phyloP scores from a whole-genome alignment of 805 yeast species.

The Kuraishia molischiana region DNA sequence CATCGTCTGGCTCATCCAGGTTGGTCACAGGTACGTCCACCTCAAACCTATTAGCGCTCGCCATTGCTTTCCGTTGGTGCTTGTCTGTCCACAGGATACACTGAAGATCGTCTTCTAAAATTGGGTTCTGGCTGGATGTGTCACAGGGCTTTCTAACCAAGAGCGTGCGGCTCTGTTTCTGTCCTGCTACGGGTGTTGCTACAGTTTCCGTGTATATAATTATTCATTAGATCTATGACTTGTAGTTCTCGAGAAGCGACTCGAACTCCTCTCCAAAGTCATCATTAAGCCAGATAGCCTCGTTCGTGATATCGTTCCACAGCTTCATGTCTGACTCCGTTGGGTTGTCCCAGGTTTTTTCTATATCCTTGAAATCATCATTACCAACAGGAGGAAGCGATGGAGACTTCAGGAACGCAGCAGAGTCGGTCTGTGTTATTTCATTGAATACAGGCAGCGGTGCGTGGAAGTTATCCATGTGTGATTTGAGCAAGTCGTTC shows the following conservation, averaged over 20 bases:
- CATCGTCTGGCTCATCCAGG: slow-evolving; percentile 33
- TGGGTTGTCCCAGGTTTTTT: slow-evolving; percentile 20
- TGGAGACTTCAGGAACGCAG: slow-evolving; percentile 11
- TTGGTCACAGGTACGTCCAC: slow-evolving; percentile 49
- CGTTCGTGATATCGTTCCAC: slow-evolving; percentile 73
- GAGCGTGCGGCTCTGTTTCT: too few relatives aligned
- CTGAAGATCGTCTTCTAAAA: too few relatives aligned
- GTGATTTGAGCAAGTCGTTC: slow-evolving; percentile 44
- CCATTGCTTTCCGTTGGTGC: too few relatives aligned
- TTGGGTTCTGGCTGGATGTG: too few relatives aligned
- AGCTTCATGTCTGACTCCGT: slow-evolving; percentile 39
- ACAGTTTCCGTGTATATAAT: too few relatives aligned
- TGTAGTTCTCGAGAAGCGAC: not conserved
- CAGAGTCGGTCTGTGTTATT: not conserved
- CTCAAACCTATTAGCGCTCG: too few relatives aligned
- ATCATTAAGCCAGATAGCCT: slow-evolving; percentile 62
- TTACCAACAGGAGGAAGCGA: slow-evolving; percentile 20
- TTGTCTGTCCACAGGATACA: too few relatives aligned
- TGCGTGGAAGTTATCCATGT: slow-evolving; percentile 34
- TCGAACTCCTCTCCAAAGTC: slow-evolving; percentile 29
- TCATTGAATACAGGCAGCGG: slow-evolving; percentile 13
- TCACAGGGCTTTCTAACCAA: too few relatives aligned
- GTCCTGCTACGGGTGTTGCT: too few relatives aligned
- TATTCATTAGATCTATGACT: too few relatives aligned
- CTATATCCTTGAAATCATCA: slow-evolving; percentile 22